phyloP scores from a whole-genome alignment of 2,329 filamentous ascomycete genomes.

The Xylariaceae sp. region DNA sequence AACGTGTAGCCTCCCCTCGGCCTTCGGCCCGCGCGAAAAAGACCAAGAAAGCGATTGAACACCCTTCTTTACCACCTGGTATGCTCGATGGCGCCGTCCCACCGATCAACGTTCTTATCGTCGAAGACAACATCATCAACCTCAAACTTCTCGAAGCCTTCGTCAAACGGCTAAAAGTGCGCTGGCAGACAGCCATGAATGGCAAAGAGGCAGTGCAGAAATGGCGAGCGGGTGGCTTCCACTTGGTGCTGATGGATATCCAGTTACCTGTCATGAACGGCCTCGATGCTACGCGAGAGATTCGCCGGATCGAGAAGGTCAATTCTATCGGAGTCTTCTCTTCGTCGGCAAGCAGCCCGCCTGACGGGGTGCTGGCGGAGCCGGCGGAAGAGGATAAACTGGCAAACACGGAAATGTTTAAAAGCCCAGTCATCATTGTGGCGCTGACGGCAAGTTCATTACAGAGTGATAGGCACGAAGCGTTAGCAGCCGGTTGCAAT shows the following conservation, averaged over 20 bases:
- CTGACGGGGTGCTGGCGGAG: conserved; percentile 42
- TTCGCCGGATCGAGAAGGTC: conserved; percentile 79
- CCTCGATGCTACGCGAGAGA: conserved; percentile 90
- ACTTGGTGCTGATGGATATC: conserved; percentile 97
- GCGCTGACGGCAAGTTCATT: conserved; percentile 90
- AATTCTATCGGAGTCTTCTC: conserved; percentile 92
- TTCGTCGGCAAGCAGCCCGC: conserved; percentile 56
- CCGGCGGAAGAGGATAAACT: conserved; percentile 65
- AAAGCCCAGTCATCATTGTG: conserved; percentile 96
- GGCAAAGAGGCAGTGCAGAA: conserved; percentile 89
- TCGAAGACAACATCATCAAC: conserved; percentile 99
- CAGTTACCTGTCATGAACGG: conserved; percentile 96
- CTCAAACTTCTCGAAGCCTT: conserved; percentile 89
- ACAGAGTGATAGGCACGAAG: conserved; percentile 93
- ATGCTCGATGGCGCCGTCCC: conserved; percentile 80
- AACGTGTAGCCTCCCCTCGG: conserved; percentile 43
- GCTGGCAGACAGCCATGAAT: conserved; percentile 97
- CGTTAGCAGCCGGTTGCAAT: conserved; percentile 91
- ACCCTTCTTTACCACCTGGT: conserved; percentile 50
- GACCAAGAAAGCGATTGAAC: conserved; percentile 44
- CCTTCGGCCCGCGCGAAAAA: conserved; percentile 45
- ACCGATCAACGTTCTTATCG: conserved; percentile 94
- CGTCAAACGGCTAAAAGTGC: conserved; percentile 90
- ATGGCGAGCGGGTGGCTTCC: conserved; percentile 89
- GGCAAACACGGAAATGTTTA: conserved; percentile 69